Evolutionary conservation across 805 yeast species (phyloP).

Genomic region (Pichia occidentalis): DNA sequence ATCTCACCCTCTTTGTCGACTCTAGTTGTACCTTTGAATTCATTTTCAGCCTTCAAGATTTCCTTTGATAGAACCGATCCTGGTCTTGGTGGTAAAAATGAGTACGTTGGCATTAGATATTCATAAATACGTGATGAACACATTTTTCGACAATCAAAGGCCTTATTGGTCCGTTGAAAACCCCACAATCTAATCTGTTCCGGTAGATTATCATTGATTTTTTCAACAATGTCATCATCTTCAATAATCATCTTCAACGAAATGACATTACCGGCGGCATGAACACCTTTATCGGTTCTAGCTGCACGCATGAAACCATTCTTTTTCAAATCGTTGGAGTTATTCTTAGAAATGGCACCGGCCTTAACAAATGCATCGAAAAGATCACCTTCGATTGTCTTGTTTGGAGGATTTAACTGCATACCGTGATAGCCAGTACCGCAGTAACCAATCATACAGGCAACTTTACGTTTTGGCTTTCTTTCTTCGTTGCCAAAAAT

Average conservation of each 20-base stretch:
- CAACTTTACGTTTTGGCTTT: slow-evolving; percentile 84
- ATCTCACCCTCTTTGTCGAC: slow-evolving; percentile 61
- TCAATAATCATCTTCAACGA: slow-evolving; percentile 79
- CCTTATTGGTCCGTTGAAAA: slow-evolving; percentile 76
- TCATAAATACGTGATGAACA: slow-evolving; percentile 96
- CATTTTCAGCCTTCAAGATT: slow-evolving; percentile 44
- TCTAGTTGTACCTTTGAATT: slow-evolving; percentile 53
- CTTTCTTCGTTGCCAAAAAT: slow-evolving; percentile 46
- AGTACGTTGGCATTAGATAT: slow-evolving; percentile 85
- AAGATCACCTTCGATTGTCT: slow-evolving; percentile 86
- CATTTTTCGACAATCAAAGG: slow-evolving; percentile 91
- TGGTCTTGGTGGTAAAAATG: slow-evolving; percentile 88
- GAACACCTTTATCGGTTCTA: slow-evolving; percentile 92
- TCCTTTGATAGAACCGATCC: slow-evolving; percentile 55
- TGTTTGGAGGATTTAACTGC: slow-evolving; percentile 85
- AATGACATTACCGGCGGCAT: slow-evolving; percentile 92
- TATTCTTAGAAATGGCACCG: slow-evolving; percentile 83
- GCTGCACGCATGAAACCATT: slow-evolving; percentile 84
- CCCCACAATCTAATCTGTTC: slow-evolving; percentile 93
- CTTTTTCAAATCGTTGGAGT: slow-evolving; percentile 82
- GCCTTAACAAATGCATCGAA: slow-evolving; percentile 78
- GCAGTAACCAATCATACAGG: slow-evolving; percentile 86
- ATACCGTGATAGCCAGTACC: slow-evolving; percentile 96
- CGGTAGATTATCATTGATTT: slow-evolving; percentile 72
- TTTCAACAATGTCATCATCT: slow-evolving; percentile 64